A percentile compares a stretch with the other conserved stretches of the same genome.
phyloP scores from a whole-genome alignment of 805 yeast genomes.

The Metschnikowia henanensis region DNA sequence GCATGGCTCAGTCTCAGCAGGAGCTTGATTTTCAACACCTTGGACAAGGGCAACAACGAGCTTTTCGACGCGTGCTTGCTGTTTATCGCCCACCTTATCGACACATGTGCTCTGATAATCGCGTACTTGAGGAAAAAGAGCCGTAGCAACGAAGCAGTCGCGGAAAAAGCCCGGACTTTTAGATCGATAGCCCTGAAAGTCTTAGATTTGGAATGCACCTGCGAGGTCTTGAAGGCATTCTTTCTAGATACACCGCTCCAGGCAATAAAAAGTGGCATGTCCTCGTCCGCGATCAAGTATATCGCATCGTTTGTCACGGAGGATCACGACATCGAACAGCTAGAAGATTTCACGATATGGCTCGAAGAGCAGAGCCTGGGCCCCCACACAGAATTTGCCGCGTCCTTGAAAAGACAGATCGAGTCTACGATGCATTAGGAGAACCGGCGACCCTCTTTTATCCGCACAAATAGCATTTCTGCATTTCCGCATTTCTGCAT shows the following conservation, averaged over 20 bases:
- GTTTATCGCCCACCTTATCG: slow-evolving; percentile 9
- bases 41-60: slow-evolving; percentile 23
- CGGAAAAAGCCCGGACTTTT: slow-evolving; percentile 2
- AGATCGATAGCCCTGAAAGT: neutral
- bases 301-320: slow-evolving; percentile 8
- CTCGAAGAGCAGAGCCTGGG: slow-evolving; percentile 11
- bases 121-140: slow-evolving; percentile 3
- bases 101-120: slow-evolving; percentile 7
- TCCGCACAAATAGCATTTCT: no score
- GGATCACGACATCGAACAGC: slow-evolving; percentile 4
- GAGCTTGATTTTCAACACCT: slow-evolving; percentile 15
- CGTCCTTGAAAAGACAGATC: slow-evolving; percentile 1
- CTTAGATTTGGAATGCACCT: slow-evolving; percentile 1
- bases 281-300: slow-evolving; percentile 1
- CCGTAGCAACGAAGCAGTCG: neutral
- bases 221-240: slow-evolving; percentile 11
- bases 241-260: slow-evolving; percentile 14
- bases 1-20: slow-evolving; percentile 16
- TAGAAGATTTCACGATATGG: slow-evolving; percentile 11
- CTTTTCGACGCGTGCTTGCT: slow-evolving; percentile 23
- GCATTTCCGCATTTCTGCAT: no score
- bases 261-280: neutral
- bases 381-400: neutral
- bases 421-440: neutral
- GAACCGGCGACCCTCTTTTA: neutral